Evolutionary conservation across 257 asterid species (phyloP), one percentile per base, ranked within the genome.

Genomic region (Solanum rostratum): DNA sequence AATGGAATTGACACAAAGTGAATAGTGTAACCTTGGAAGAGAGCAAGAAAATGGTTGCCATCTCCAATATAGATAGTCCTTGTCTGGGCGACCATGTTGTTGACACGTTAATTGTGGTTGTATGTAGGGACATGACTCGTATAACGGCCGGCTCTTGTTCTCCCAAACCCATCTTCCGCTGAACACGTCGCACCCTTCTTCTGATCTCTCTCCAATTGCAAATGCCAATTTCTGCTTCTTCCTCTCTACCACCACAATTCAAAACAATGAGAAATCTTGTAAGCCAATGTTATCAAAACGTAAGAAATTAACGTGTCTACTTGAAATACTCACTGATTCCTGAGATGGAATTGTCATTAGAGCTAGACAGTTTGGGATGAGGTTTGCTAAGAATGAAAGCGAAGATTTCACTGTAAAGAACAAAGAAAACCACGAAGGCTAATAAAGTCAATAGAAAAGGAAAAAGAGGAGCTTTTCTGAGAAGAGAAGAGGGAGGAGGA

Each of bases 81-180:
- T 92, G 10, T 95, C 99, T 33, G 97, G 99, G 12, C 98, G 97
- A 88, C 99, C 97, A 46, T 90, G 97, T 57, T 90, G 92, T 79
- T 89, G 99, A 65, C 99, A 95, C 24, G 98, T 92, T 83, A 94
- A 88, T 94, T 96, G 99, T 24, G 97, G 99, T 85, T 91, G 98
- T 20, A 96, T 95, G 88, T 93, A 96, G 19, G 98, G 98, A 43
- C 99, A 96, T 9, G 22, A 14, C 87, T 93, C 95, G 79, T 96
- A 96, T 57, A 92, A 29, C 22, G 98, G 98, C 83, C 92, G 86
- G 27, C 55, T 86, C 80, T 92, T 89, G 55, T 91, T 62, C 10
- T 62, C 99, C 91, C 91, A 84, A 66, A 96, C 98, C 98, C 99
- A 96, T 85, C 84, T 84, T 85, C 99, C 99, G 12, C 87, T 92